phyloP scores from a whole-genome alignment of 192 early-diverging fungal genomes.

The Coemansia sp. region DNA sequence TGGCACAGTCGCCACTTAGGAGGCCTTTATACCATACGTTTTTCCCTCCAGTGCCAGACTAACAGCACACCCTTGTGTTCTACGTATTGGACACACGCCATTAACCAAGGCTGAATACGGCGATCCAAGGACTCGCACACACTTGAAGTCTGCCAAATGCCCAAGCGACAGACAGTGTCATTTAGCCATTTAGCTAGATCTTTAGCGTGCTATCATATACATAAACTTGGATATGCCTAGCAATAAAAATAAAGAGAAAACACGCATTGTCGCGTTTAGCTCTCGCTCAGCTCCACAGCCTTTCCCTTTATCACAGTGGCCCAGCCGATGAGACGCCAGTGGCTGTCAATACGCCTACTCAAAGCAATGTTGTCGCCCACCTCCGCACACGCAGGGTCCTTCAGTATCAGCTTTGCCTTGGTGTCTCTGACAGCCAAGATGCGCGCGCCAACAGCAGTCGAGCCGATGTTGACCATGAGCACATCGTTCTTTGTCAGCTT shows the following conservation, averaged over 20 bases:
- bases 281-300: constrained; percentile 25
- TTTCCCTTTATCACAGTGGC: constrained; percentile 88
- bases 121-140: too few relatives aligned
- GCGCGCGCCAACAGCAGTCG: constrained; percentile 89
- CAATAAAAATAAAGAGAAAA: not conserved
- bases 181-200: not conserved
- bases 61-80: too few relatives aligned
- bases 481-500: constrained; percentile 93
- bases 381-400: constrained; percentile 91
- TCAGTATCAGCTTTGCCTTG: constrained; percentile 91
- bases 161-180: too few relatives aligned
- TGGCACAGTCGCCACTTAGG: too few relatives aligned
- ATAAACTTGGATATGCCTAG: not conserved
- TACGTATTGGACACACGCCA: too few relatives aligned
- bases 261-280: constrained; percentile 11
- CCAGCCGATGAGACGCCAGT: constrained; percentile 99
- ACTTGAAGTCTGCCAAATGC: too few relatives aligned
- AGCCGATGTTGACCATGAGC: constrained; percentile 95
- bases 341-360: constrained; percentile 91
- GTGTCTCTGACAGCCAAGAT: constrained; percentile 92
- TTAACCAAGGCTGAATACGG: too few relatives aligned
- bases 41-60: too few relatives aligned
- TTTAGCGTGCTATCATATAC: not conserved
- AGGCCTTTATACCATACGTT: too few relatives aligned
- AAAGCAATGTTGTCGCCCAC: constrained; percentile 94